Base-by-base conservation (phyloP, 1,284 basidiomycete species). In the Heterobasidion annosum region DNA sequence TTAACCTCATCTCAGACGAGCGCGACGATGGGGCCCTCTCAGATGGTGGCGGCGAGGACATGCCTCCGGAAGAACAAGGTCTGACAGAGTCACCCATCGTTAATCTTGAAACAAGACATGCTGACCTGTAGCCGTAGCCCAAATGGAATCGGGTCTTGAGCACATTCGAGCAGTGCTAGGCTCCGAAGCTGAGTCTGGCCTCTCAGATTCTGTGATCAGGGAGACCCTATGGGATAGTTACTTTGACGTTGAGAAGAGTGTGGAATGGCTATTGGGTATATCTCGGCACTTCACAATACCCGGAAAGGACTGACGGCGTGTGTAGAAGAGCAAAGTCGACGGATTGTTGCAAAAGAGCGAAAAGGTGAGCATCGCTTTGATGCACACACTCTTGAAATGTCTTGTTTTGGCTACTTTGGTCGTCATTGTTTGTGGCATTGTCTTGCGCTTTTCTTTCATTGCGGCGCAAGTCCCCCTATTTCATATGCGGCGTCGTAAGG, bases 201-300 rank as follows among this genome's bases (percentile, higher is more conserved):
- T 96, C 50, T 75, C 86, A 40, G 91, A 96, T 65, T 68, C 72
- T 43, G 77, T 82, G 51, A 89, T 99, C 67, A 83, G 81, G 63
- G 88, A 94, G 61, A 78, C 81, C 1, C 74, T 98, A 47, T 98
- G 93, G 88, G 85, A 98, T 62, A 83, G 77, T 62, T 91, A 90
- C 70, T 98, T 97, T 64, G 86, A 98, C 64, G 79, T 90, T 16
- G 83, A 92, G 44, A 79, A 85, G 64, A 84, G 90, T 6, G 71
- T 95, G 13, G 70, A 81, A 42, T 90, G 84, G 78, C 74, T 93
- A 25, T 62, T 88, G 45, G 82, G 88, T 90, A 59, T 59, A 81
- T 71, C 46, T 40, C n/a, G 37, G 16, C 43, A 2, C 48, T 16
- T 46, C 4, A 52, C 44, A 35, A 18, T 35, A 55, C 16, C 40